phyloP scores from a whole-genome alignment of 73 alveolate genomes.

The Chromera velia region DNA sequence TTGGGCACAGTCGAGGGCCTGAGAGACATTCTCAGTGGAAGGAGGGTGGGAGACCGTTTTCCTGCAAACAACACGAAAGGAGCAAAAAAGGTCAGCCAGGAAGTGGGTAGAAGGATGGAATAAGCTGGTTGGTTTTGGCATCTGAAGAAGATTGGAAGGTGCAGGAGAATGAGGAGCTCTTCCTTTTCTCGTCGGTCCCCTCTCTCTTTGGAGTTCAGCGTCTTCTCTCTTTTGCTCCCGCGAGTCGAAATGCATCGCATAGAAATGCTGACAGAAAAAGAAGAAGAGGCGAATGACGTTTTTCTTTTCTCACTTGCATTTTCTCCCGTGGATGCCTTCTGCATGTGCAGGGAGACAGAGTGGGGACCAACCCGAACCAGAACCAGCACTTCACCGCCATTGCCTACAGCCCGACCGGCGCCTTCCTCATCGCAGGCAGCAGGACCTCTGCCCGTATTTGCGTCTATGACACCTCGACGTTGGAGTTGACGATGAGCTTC shows the following conservation, averaged over 20 bases:
- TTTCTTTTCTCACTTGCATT: too few species aligned
- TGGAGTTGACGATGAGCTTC: constrained; percentile 62
- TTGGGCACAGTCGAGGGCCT: not conserved
- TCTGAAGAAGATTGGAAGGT: too few species aligned
- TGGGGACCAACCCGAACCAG: constrained; percentile 55
- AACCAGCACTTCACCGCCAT: constrained; percentile 71
- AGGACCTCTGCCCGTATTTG: constrained; percentile 77
- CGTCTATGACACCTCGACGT: constrained; percentile 71
- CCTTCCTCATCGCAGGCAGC: constrained; percentile 64
- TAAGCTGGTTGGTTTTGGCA: too few species aligned
- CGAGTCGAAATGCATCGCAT: too few species aligned
- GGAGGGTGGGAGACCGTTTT: not conserved
- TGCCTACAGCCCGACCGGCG: constrained; percentile 66
- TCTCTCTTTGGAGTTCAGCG: too few species aligned
- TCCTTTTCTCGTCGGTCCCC: too few species aligned
- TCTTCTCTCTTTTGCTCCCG: too few species aligned
- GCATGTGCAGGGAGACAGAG: not conserved
- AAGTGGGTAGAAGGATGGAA: too few species aligned
- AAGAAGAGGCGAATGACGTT: too few species aligned
- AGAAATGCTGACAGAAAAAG: too few species aligned
- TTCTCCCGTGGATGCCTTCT: too few species aligned
- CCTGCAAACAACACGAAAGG: not conserved
- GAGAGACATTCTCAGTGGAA: not conserved
- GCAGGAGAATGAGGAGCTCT: too few species aligned
- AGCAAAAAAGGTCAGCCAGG: not conserved